Conservation (phyloP, 2,329 filamentous ascomycete genomes). For the Colletotrichum sp. region DNA sequence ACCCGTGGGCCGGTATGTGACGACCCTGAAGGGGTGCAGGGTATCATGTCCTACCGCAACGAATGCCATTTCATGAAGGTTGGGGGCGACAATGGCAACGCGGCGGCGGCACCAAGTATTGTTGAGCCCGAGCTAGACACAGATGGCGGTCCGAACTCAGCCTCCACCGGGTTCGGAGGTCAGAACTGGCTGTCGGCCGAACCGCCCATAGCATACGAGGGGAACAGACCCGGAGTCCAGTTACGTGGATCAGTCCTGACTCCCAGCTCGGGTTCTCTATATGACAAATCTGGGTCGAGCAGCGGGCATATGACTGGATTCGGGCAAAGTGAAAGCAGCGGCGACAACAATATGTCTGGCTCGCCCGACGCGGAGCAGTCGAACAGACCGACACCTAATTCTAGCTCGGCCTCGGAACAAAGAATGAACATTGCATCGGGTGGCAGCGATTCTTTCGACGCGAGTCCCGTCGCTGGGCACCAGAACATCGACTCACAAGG, state of each 20-base stretch:
- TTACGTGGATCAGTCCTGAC: conserved; percentile 16
- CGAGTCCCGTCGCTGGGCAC: conserved; percentile 54
- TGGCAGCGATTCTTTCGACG: conserved; percentile 51
- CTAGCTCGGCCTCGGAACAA: conserved; percentile 54
- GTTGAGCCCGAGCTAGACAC: conserved; percentile 40
- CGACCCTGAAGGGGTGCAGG: conserved; percentile 32
- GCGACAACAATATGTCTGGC: conserved; percentile 48
- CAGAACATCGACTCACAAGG: conserved; percentile 43
- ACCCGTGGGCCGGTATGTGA: conserved; percentile 33
- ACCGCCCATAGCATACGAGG: conserved; percentile 37
- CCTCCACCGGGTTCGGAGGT: conserved; percentile 31
- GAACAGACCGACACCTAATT: conserved; percentile 65
- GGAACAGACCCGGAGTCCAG: conserved; percentile 17
- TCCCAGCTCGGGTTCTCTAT: conserved; percentile 28
- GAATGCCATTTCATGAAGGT: conserved; percentile 49
- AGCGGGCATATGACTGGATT: conserved; percentile 39
- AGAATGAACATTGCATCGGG: conserved; percentile 26
- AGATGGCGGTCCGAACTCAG: conserved; percentile 19
- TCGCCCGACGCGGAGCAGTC: conserved; percentile 57
- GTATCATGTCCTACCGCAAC: conserved; percentile 50
- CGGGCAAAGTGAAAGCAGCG: conserved; percentile 45
- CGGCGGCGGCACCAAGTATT: conserved; percentile 43
- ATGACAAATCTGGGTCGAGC: conserved; percentile 33
- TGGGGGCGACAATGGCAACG: conserved; percentile 44
- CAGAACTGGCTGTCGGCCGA: conserved; percentile 46